Base-by-base conservation (phyloP, 768 basidiomycete genomes). In the Bullera alba region DNA sequence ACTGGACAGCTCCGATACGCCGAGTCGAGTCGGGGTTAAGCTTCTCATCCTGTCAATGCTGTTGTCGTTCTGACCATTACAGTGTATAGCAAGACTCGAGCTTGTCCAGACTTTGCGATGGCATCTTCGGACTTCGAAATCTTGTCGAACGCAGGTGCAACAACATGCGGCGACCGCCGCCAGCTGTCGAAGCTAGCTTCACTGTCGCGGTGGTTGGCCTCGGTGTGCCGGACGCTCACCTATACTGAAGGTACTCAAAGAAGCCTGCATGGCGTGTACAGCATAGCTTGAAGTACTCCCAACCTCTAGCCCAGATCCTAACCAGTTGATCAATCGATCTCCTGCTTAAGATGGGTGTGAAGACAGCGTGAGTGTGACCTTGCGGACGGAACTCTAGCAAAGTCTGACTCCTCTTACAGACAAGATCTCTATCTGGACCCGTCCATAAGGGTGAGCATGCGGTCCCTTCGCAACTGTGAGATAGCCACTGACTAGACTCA, bases 371-470 rank as follows among this genome's bases (percentile, higher is more conserved):
- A 57, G 63, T 35, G n/a, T n/a, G n/a, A n/a, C n/a, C 36, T 32
- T 10, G 2, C 22, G 16, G n/a, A 22, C 5, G 5, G 19, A 41
- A 12, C 23, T 28, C 17, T 41, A 21, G 22, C n/a, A 41, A 32
- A 19, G 27, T 39, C 6, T 10, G 4, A 25, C 36, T 34, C 52
- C 50, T 34, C 21, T 22, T n/a, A 14, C 42, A 73, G 72, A 46
- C 67, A 71, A 25, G 79, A 81, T 19, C 70, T 84, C 25, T 84
- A 90, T 74, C 83, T 96, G 42, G 91, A 96, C 76, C 92, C 91
- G 36, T 87, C 91, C 74, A 96, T 96, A 72, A 82, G 91, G 61
- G 89, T 72, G 30, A 46, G 72, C 42, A 86, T 68, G 87, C 85
- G 86, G 83, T 47, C 28, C 19, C 27, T 45, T n/a, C 15, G 15